Evolutionary conservation across 75 land plant genomes (phyloP).

Genomic region (Pinus albicaulis): DNA sequence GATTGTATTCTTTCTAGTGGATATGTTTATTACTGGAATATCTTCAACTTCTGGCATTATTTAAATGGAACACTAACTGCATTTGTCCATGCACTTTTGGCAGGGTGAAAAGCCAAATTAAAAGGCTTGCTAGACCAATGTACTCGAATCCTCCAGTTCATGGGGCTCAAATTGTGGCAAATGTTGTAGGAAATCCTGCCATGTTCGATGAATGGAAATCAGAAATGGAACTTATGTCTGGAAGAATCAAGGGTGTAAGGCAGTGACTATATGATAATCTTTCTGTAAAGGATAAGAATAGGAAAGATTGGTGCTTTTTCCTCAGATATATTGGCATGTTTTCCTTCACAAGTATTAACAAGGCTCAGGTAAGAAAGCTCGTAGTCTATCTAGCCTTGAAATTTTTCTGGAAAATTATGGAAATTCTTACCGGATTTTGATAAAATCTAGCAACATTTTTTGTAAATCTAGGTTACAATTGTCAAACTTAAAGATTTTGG

Average conservation of each 20-base stretch:
- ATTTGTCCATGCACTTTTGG: no score
- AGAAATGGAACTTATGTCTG: constrained; percentile 98
- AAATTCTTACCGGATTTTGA: no score
- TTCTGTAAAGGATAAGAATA: constrained; percentile 75
- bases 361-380: constrained; percentile 88
- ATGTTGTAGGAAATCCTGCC: constrained; percentile 83
- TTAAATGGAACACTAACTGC: no score
- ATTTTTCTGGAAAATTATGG: no score
- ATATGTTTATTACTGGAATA: no score
- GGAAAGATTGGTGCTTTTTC: constrained; percentile 95
- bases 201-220: constrained; percentile 93
- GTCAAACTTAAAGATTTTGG: no score
- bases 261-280: constrained; percentile 78
- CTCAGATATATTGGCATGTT: constrained; percentile 99
- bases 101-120: constrained; percentile 97
- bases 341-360: constrained; percentile 92
- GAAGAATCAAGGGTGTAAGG: constrained; percentile 92
- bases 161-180: constrained; percentile 96
- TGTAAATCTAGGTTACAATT: no score
- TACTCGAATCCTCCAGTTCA: constrained; percentile 98
- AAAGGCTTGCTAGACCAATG: constrained; percentile 96
- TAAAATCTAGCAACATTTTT: no score
- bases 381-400: no score
- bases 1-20: no score
- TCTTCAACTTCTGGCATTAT: no score